Conservation (phyloP, 2,329 filamentous ascomycete genomes). For the Colletotrichum limetticola region DNA sequence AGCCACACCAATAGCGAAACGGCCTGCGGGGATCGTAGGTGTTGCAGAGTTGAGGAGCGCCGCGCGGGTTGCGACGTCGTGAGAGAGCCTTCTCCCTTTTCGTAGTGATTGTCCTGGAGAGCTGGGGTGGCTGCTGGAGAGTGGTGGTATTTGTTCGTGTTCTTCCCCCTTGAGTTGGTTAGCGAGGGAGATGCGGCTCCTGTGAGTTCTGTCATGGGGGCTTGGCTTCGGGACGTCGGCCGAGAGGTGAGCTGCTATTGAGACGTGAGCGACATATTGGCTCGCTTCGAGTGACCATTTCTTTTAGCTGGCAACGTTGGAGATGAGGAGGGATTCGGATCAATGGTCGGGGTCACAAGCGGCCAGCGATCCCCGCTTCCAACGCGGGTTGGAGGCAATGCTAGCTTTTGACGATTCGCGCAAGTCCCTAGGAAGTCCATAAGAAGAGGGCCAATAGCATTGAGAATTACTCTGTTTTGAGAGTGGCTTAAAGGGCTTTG, state of each 20-base stretch:
- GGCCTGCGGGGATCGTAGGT: not conserved
- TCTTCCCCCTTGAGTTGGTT: not conserved
- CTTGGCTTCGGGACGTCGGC: constrained; percentile 8
- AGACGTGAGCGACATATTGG: constrained; percentile 22
- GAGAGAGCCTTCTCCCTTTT: not conserved
- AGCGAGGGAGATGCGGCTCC: not conserved
- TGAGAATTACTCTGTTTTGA: no score
- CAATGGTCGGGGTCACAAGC: no score
- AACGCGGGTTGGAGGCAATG: not conserved
- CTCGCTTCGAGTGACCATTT: not conserved
- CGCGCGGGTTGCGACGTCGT: constrained; percentile 20
- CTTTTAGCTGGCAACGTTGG: not conserved
- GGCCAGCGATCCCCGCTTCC: not conserved
- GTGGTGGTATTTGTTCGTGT: not conserved
- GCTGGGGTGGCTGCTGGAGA: no score
- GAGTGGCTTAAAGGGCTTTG: not conserved
- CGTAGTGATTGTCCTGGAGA: not conserved
- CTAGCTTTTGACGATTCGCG: not conserved
- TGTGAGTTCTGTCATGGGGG: not conserved
- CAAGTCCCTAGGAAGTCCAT: not conserved
- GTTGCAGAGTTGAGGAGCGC: constrained; percentile 21
- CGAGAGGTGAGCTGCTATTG: constrained; percentile 1
- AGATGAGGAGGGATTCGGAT: not conserved
- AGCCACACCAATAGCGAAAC: not conserved
- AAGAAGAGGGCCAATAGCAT: not conserved